Percentiles rank a stretch among this genome's conserved stretches.
Conservation (phyloP, 108 stramenopile genomes). For the Chaetoceros tenuissimus region DNA sequence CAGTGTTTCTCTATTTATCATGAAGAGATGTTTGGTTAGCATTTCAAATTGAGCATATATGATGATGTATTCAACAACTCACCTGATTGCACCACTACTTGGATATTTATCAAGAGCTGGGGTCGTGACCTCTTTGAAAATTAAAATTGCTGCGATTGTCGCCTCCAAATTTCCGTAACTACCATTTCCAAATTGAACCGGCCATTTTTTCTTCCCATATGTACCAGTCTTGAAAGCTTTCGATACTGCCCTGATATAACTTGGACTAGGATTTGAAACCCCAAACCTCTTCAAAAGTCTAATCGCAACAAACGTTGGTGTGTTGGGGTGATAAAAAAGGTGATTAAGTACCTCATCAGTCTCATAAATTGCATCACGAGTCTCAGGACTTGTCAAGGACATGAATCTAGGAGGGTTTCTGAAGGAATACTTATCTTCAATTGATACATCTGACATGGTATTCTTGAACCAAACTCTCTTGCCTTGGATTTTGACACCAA, state of each 20-base stretch:
- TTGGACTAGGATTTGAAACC: slow-evolving; percentile 33
- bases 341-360: slow-evolving; percentile 33
- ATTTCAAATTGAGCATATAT: slow-evolving; percentile 39
- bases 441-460: not conserved
- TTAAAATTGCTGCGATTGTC: slow-evolving; percentile 26
- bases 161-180: slow-evolving; percentile 31
- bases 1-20: slow-evolving; percentile 27
- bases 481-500: too few species aligned
- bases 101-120: slow-evolving; percentile 27
- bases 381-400: slow-evolving; percentile 16
- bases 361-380: slow-evolving; percentile 27
- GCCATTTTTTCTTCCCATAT: slow-evolving; percentile 2
- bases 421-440: slow-evolving; percentile 15
- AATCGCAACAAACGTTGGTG: slow-evolving; percentile 46
- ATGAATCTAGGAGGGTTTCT: slow-evolving; percentile 25
- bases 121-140: slow-evolving; percentile 22
- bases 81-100: slow-evolving; percentile 27
- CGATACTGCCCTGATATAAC: slow-evolving; percentile 26
- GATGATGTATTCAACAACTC: slow-evolving; percentile 36
- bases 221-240: slow-evolving; percentile 20
- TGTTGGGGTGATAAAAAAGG: slow-evolving; percentile 25
- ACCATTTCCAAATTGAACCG: slow-evolving; percentile 21
- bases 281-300: slow-evolving; percentile 37
- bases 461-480: slow-evolving; percentile 12
- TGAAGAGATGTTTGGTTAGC: slow-evolving; percentile 16